phyloP scores from a whole-genome alignment of 139 green algal genomes.

The Gonium pectorale region DNA sequence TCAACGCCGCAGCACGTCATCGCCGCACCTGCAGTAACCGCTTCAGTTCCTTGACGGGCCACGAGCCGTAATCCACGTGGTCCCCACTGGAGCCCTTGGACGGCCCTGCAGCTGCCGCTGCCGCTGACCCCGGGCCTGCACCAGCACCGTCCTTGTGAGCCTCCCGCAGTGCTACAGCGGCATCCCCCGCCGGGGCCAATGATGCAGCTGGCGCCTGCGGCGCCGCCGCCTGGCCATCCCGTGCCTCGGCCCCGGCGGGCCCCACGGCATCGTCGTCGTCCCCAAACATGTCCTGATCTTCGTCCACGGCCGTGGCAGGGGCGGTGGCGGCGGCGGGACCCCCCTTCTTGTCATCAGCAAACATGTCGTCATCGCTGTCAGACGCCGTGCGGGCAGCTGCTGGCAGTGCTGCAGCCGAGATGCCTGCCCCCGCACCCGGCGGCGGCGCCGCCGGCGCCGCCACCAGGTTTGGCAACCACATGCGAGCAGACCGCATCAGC shows the following conservation, averaged over 20 bases:
- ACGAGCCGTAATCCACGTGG: slow-evolving; percentile 68
- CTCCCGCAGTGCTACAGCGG: no score
- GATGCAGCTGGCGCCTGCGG: not conserved
- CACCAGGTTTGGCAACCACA: slow-evolving; percentile 46
- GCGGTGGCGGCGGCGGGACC: not conserved
- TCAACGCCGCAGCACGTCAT: no score
- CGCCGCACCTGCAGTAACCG: slow-evolving; percentile 66
- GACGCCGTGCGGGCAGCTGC: not conserved
- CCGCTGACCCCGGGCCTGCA: not conserved
- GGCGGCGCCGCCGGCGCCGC: not conserved
- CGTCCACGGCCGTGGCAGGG: slow-evolving; percentile 17
- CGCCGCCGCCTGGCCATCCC: not conserved
- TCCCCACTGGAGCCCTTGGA: not conserved
- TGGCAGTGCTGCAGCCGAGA: not conserved
- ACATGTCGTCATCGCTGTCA: slow-evolving; percentile 28
- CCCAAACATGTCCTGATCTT: slow-evolving; percentile 79
- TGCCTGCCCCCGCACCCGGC: not conserved
- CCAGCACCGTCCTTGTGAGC: not conserved
- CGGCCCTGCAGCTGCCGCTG: not conserved
- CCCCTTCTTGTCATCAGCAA: slow-evolving; percentile 59
- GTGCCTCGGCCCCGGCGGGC: not conserved
- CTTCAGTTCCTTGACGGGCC: slow-evolving; percentile 84
- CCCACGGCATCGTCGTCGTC: slow-evolving; percentile 43
- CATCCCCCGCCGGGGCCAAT: no score
- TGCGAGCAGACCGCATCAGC: slow-evolving; percentile 62